Evolutionary conservation across 1,139 yeast genomes (phyloP), one percentile per base, ranked within the genome.

Genomic region (Schwanniomyces etchellsii): DNA sequence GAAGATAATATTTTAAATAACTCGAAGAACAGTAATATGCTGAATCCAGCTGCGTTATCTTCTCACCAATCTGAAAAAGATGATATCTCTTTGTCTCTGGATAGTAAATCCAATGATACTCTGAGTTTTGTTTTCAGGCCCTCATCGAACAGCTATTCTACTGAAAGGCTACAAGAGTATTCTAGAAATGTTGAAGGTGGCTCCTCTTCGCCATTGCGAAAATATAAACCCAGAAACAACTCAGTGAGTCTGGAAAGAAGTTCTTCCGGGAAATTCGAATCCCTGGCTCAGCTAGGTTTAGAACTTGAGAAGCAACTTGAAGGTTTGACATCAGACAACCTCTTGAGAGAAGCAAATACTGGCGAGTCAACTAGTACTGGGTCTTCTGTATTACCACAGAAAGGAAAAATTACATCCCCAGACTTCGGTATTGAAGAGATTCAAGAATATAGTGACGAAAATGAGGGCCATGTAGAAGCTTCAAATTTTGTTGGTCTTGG

Each of bases 401-500:
- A 26, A n/a, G 12, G 12, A 13, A 7, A 6, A 6, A 6, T 11
- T 13, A 23, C 10, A 14, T 31, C 34, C 9, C 60, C 58, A 3
- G 68, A 62, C 35, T 60, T 55, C 42, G 69, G 68, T 5, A 63
- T 62, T 28, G 70, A 63, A 38, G 69, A 63, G 40, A n/a, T 18
- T 7, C 21, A 18, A 18, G 21, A 18, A 7, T n/a, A 7, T 7
- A 18, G 21, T n/a, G 21, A 18, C n/a, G 21, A 18, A 7, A 18
- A 18, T 18, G 21, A 18, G 7, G 21, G n/a, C n/a, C 7, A 7
- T n/a, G n/a, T 18, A 7, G 21, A 18, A n/a, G 9, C 7, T 7
- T 18, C 21, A 18, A 18, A 18, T 18, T 7, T 7, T 18, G n/a
- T 18, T n/a, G 21, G 21, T 18, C n/a, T 18, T 7, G 21, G 21